Evolutionary conservation across 2,329 filamentous ascomycete genomes (phyloP).

Genomic region (Talaromyces sp.): DNA sequence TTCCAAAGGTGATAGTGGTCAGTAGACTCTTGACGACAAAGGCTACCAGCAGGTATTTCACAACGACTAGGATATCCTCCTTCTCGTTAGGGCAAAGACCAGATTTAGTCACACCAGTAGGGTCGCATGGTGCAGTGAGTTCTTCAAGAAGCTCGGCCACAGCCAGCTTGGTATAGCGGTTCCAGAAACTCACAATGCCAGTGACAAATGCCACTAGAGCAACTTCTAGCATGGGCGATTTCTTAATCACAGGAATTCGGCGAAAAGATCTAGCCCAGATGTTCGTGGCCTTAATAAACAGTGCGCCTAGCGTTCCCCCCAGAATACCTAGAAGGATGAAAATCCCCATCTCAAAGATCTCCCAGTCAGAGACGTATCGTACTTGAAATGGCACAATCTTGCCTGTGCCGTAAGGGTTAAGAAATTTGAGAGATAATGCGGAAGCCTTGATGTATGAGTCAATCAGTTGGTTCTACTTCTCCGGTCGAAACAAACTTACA

Average conservation of each 20-base stretch:
- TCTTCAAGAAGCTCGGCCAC: conserved; percentile 90
- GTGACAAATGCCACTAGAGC: conserved; percentile 81
- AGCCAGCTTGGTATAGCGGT: conserved; percentile 78
- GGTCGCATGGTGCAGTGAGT: conserved; percentile 79
- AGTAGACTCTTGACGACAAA: conserved; percentile 87
- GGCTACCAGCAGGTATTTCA: conserved; percentile 67
- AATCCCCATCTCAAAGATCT: conserved; percentile 80
- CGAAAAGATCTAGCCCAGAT: conserved; percentile 88
- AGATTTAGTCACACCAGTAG: conserved; percentile 60
- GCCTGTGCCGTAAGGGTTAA: conserved; percentile 91
- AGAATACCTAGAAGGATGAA: conserved; percentile 85
- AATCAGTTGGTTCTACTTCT: background rate
- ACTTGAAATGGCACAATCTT: conserved; percentile 98
- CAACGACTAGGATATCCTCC: conserved; percentile 73
- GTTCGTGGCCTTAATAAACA: conserved; percentile 95
- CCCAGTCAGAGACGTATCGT: conserved; percentile 85
- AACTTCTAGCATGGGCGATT: conserved; percentile 80
- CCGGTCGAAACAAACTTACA: conserved; percentile 44
- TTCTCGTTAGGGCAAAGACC: conserved; percentile 68
- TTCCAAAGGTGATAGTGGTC: conserved; percentile 88
- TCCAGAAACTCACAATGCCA: conserved; percentile 88
- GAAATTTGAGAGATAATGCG: conserved; percentile 84
- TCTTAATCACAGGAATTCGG: conserved; percentile 73
- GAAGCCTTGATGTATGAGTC: conserved; percentile 48
- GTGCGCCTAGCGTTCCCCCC: conserved; percentile 76